A percentile compares a stretch with the other conserved stretches of the same genome.
phyloP scores from a whole-genome alignment of 352 stramenopile species.

The Globisporangium carolinianum region DNA sequence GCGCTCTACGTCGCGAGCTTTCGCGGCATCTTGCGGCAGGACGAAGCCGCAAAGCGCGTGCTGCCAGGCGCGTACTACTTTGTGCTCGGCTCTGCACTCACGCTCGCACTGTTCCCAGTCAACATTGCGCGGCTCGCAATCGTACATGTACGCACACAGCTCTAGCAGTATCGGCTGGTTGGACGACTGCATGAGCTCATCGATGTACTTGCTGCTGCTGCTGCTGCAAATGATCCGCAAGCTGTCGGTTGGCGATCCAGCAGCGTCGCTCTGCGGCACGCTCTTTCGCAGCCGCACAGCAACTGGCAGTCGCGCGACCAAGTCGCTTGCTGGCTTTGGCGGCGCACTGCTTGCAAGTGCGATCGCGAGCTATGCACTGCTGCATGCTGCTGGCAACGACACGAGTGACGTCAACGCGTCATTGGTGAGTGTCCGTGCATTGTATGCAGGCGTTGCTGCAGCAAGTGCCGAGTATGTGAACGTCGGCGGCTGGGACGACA shows the following conservation, averaged over 20 bases:
- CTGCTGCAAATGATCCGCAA: no score
- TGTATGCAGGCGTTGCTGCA: constrained; percentile 24
- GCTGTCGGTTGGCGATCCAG: constrained; percentile 46
- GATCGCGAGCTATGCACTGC: no score
- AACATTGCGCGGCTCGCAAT: constrained; percentile 41
- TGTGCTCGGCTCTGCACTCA: constrained; percentile 35
- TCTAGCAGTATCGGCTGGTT: neutral
- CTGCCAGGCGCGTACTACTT: constrained; percentile 62
- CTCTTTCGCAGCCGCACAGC: constrained; percentile 32
- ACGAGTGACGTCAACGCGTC: no score
- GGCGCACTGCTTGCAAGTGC: constrained; percentile 21
- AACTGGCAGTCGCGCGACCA: constrained; percentile 25
- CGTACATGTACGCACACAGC: constrained; percentile 33
- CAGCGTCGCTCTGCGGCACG: constrained; percentile 37
- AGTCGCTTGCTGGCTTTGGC: constrained; percentile 35
- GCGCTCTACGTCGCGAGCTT: constrained; percentile 35
- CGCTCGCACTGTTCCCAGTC: constrained; percentile 27
- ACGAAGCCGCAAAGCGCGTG: constrained; percentile 27
- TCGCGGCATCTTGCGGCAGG: constrained; percentile 30
- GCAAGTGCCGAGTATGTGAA: constrained; percentile 34
- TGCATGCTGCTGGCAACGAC: no score
- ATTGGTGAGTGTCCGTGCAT: no score
- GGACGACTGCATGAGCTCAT: neutral
- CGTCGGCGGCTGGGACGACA: constrained; percentile 49
- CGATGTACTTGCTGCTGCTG: no score